phyloP scores from a whole-genome alignment of 768 basidiomycete species.

The Boletellus ananiceps region DNA sequence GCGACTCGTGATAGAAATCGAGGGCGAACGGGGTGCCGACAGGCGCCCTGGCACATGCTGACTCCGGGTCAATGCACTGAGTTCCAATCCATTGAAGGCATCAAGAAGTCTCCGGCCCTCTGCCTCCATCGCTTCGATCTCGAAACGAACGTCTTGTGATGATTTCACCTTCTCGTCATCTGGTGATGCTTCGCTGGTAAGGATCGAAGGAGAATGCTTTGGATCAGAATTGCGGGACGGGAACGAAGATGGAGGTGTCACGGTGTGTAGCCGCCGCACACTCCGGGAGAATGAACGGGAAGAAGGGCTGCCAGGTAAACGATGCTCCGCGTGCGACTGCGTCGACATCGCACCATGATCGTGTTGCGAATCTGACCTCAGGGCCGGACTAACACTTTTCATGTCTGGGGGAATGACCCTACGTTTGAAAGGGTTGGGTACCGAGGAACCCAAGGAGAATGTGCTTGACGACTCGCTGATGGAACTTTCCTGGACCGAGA shows the following conservation, averaged over 20 bases:
- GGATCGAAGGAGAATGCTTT: constrained; percentile 33
- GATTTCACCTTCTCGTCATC: constrained; percentile 57
- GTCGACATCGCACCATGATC: constrained; percentile 41
- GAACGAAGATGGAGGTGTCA: constrained; percentile 59
- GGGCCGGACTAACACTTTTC: constrained; percentile 20
- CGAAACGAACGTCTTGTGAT: constrained; percentile 57
- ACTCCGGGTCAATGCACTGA: constrained; percentile 53
- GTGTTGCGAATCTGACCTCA: constrained; percentile 34
- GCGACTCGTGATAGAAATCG: constrained; percentile 25
- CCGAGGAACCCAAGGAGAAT: constrained; percentile 28
- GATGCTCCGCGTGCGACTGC: constrained; percentile 35
- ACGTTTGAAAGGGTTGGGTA: constrained; percentile 35
- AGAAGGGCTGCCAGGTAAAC: constrained; percentile 20
- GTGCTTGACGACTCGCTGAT: constrained; percentile 42
- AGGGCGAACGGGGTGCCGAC: constrained; percentile 27
- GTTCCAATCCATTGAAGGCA: constrained; percentile 75
- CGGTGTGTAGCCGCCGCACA: constrained; percentile 38
- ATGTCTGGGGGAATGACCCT: constrained; percentile 45
- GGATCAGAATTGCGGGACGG: constrained; percentile 30
- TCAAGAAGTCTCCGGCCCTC: constrained; percentile 69
- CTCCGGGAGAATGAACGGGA: constrained; percentile 44
- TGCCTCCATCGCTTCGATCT: constrained; percentile 65
- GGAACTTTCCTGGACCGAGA: constrained; percentile 42
- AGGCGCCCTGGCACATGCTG: constrained; percentile 22
- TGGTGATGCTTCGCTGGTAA: constrained; percentile 33